Evolutionary conservation across 106 monocot genomes (phyloP), one percentile per base, ranked within the genome.

Genomic region (Dioscorea dumetorum): DNA sequence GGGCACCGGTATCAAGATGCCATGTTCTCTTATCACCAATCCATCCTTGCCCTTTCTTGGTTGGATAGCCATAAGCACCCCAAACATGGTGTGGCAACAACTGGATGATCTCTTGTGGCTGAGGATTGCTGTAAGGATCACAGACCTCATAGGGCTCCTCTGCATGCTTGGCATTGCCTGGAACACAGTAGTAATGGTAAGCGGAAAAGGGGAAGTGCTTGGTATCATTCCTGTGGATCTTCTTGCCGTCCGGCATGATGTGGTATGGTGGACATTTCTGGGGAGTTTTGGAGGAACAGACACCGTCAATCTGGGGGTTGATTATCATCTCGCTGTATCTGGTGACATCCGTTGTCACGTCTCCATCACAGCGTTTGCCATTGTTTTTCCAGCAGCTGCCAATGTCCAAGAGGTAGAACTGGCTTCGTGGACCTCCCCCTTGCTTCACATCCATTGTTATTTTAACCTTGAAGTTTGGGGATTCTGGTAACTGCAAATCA

Each of bases 381-480:
- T 72, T 72, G 79, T 93, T 93, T 70, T 93, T 93, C 93, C 88
- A 93, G 83, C 93, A 93, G 67, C 93, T 78, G 15, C 93, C 93
- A 76, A 93, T 88, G 93, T 93, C 93, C 81, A 93, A 76, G 41
- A 93, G 79, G 76, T 93, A 93, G 81, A 93, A 93, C 69, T 93
- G 93, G 77, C 88, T 88, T 20, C 74, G 78, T 4, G 83, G 70
- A 2, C 88, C 93, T 0, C 93, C 93, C 0, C 86, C 88, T 24
- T 81, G 60, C 50, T 48, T 76, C 48, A 93, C 67, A 15, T 88
- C 81, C 59, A 89, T 71, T 2, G 77, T 83, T 2, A 93, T 12
- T 57, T 77, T 49, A 21, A 89, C 89, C 70, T 89, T 86, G 80
- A 93, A 89, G 67, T 89, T 69, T 8, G 93, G 93, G 0, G 93